Conservation (phyloP, 2,329 filamentous ascomycete species). For the Fusarium setosum region DNA sequence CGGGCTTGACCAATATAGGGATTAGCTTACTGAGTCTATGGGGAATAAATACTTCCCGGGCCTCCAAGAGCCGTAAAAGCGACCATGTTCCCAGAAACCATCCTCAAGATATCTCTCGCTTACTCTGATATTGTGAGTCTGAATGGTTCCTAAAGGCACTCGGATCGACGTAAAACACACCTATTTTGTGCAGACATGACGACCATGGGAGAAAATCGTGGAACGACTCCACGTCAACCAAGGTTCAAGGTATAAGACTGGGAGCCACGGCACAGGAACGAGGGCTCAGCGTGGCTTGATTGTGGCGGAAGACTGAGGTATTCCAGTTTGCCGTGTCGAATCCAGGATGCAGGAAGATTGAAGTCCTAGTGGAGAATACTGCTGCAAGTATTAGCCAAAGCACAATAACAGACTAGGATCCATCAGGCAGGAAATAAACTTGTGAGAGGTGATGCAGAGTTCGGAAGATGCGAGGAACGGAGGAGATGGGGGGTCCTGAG, state of each 20-base stretch:
- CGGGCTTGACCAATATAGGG: neutral
- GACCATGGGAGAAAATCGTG: constrained; percentile 35
- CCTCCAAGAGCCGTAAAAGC: constrained; percentile 75
- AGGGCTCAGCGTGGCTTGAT: constrained; percentile 18
- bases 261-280: neutral
- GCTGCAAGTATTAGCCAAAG: constrained; percentile 29
- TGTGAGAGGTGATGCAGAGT: constrained; percentile 3
- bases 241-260: constrained; percentile 4
- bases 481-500: neutral
- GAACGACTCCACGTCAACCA: constrained; percentile 15
- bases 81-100: constrained; percentile 69
- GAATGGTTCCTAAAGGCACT: neutral
- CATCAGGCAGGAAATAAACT: constrained; percentile 4
- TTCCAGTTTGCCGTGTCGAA: constrained; percentile 8
- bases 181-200: constrained; percentile 47
- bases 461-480: neutral
- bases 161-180: constrained; percentile 30
- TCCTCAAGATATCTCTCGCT: constrained; percentile 37
- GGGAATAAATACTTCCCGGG: constrained; percentile 80
- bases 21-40: constrained; percentile 75
- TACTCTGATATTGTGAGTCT: constrained; percentile 32
- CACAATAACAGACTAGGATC: constrained; percentile 26
- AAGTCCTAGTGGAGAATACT: constrained; percentile 18
- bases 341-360: constrained; percentile 21
- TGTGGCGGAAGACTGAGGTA: constrained; percentile 10